Conservation (phyloP, 768 basidiomycete species). For the Suillus tomentosus region DNA sequence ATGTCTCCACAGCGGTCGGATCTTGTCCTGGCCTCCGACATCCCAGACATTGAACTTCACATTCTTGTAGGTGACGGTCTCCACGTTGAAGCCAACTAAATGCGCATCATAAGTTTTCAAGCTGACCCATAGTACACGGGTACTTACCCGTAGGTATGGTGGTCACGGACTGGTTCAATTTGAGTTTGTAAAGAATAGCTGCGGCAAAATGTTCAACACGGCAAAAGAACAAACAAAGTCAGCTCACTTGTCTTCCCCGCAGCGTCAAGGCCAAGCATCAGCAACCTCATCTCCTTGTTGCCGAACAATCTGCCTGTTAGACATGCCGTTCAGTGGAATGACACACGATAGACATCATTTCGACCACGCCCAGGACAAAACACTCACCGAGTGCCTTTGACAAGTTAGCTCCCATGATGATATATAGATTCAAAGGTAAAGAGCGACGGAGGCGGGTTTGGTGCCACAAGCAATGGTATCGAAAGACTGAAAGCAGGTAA, state of each 20-base stretch:
- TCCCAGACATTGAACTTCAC: conserved; percentile 96
- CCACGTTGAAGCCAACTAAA: conserved; percentile 97
- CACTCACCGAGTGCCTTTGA: conserved; percentile 78
- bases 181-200: conserved; percentile 99
- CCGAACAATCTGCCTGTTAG: conserved; percentile 86
- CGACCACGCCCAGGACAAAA: background rate
- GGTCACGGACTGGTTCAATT: conserved; percentile 97
- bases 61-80: conserved; percentile 99
- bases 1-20: conserved; percentile 96
- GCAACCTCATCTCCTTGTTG: conserved; percentile 97
- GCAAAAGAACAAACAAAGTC: conserved; percentile 11
- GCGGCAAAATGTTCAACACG: conserved; percentile 17
- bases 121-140: conserved; percentile 6
- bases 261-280: conserved; percentile 97
- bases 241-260: conserved; percentile 97
- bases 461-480: conserved; percentile 33
- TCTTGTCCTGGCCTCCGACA: conserved; percentile 99
- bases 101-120: conserved; percentile 10
- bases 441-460: conserved; percentile 55
- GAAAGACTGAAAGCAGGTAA: conserved; percentile 23
- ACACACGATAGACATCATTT: conserved; percentile 7
- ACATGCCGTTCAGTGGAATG: conserved; percentile 13
- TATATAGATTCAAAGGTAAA: conserved; percentile 46
- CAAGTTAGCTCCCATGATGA: conserved; percentile 81
- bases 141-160: conserved; percentile 90